A percentile compares a stretch with the other conserved stretches of the same genome.
Conservation (phyloP, 2,329 filamentous ascomycete genomes). For the Aspergillus cejpii region DNA sequence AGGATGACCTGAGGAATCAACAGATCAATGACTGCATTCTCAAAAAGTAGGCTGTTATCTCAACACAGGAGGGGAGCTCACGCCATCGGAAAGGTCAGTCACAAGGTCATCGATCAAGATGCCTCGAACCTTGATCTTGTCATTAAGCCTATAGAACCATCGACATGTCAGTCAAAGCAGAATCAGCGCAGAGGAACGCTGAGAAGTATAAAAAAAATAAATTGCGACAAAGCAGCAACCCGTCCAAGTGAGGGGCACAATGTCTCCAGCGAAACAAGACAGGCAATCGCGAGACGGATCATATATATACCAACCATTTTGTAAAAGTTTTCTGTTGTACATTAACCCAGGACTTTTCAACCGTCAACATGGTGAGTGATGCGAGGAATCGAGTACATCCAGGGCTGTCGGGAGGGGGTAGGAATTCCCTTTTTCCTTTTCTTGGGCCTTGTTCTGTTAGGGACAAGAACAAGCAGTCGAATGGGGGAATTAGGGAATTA, state of each 20-base stretch:
- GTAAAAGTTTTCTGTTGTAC: constrained; percentile 99
- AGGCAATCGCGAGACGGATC: constrained; percentile 1
- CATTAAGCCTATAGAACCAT: constrained; percentile 68
- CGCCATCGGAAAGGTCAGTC: constrained; percentile 84
- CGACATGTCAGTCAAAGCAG: constrained; percentile 1
- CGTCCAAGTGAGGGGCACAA: background rate
- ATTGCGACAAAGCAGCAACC: constrained; percentile 3
- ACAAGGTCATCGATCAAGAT: constrained; percentile 83
- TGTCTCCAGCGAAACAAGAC: background rate
- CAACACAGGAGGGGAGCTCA: constrained; percentile 46
- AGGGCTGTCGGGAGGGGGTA: constrained; percentile 16
- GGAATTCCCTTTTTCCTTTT: background rate
- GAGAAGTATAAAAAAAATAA: background rate
- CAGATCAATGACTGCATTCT: background rate
- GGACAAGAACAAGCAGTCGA: constrained; percentile 3
- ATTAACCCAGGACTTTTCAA: constrained; percentile 59
- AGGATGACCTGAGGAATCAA: constrained; percentile 63
- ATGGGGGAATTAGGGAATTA: constrained; percentile 3
- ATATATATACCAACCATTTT: constrained; percentile 63
- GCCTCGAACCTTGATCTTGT: constrained; percentile 73
- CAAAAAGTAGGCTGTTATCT: background rate
- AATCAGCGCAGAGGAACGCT: background rate
- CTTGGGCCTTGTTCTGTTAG: background rate
- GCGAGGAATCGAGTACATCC: constrained; percentile 24
- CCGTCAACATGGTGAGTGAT: constrained; percentile 39